Evolutionary conservation across 371 early-diverging fungal species (phyloP).

Genomic region (Lichtheimia hyalospora): DNA sequence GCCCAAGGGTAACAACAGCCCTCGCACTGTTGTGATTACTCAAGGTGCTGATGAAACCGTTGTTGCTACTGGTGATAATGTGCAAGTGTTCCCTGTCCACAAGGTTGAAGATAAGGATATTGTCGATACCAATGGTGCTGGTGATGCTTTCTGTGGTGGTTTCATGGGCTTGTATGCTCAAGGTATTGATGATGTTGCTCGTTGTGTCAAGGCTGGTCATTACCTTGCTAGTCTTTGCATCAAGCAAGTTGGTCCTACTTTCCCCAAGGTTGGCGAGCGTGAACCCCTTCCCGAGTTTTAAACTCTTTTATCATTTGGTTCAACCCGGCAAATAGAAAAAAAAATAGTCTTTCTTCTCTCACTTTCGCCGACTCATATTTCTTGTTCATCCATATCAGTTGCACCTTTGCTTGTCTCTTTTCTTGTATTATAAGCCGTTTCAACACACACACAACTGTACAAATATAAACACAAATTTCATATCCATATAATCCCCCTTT

Average conservation of each 20-base stretch:
- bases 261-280: constrained; percentile 56
- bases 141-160: constrained; percentile 96
- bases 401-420: background rate
- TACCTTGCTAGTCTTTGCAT: constrained; percentile 91
- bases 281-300: constrained; percentile 47
- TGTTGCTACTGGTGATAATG: constrained; percentile 64
- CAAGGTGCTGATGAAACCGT: constrained; percentile 84
- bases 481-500: too few species aligned
- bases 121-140: constrained; percentile 96
- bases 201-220: constrained; percentile 84
- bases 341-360: background rate
- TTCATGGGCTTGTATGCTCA: constrained; percentile 85
- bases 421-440: background rate
- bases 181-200: constrained; percentile 59
- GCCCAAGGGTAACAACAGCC: constrained; percentile 77
- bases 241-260: constrained; percentile 86
- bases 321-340: too few species aligned
- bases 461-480: too few species aligned
- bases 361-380: background rate
- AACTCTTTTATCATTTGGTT: constrained; percentile 3
- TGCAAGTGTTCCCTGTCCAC: constrained; percentile 70
- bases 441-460: background rate
- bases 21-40: constrained; percentile 91
- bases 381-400: too few species aligned
- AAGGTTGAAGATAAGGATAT: constrained; percentile 70